Percentiles rank a stretch among this genome's conserved stretches.
Conservation (phyloP, 768 basidiomycete species). For the Lyophyllum atratum region DNA sequence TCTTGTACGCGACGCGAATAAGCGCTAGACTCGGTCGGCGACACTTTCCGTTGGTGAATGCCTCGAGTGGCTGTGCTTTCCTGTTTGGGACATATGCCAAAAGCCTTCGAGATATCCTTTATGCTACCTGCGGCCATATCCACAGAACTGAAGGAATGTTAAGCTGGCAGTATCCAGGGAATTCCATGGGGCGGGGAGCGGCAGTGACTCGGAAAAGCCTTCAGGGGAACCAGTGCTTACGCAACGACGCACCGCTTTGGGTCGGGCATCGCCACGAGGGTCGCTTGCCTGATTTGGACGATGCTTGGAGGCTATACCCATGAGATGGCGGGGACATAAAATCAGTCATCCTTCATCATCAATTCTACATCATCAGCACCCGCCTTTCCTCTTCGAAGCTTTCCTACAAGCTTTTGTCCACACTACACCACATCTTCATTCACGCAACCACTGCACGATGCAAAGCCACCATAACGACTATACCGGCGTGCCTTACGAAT, state of each 20-base stretch:
- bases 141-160: not conserved
- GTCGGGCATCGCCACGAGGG: too few relatives aligned
- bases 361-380: not conserved
- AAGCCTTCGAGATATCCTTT: not conserved
- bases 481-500: slow-evolving; percentile 21
- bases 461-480: slow-evolving; percentile 22
- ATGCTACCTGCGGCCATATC: not conserved
- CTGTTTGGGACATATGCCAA: not conserved
- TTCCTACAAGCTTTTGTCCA: slow-evolving; percentile 4
- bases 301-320: not conserved
- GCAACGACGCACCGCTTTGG: not conserved
- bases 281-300: too few relatives aligned
- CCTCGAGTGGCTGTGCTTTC: not conserved
- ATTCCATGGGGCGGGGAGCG: slow-evolving; percentile 4
- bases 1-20: not conserved
- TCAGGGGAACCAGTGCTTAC: not conserved
- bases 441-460: slow-evolving; percentile 12
- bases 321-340: slow-evolving; percentile 11
- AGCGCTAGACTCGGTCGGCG: not conserved
- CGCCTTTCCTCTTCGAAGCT: not conserved
- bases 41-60: not conserved
- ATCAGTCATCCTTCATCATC: slow-evolving; percentile 7
- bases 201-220: slow-evolving; percentile 14
- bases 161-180: slow-evolving; percentile 9
- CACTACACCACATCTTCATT: not conserved